Percentiles rank a stretch among this genome's conserved stretches.
Evolutionary conservation across 805 yeast species (phyloP).

Genomic region (Nakazawaea peltata): DNA sequence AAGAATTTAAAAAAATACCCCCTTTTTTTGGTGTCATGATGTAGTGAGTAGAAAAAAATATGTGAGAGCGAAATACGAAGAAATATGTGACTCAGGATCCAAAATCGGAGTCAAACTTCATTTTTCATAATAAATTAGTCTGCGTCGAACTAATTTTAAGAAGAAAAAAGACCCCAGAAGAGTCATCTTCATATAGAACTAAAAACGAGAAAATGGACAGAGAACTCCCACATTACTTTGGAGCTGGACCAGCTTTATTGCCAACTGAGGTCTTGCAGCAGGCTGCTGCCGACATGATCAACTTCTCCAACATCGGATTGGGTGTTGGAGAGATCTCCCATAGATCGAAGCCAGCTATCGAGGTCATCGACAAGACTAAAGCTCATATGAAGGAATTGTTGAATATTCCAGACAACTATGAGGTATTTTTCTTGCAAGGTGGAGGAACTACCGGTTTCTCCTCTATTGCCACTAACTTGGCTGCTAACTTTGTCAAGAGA

Average conservation of each 20-base stretch:
- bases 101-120: too few relatives aligned
- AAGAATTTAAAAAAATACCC: too few relatives aligned
- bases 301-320: slow-evolving; percentile 61
- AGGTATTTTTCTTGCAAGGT: slow-evolving; percentile 92
- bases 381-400: slow-evolving; percentile 54
- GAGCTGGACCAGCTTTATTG: slow-evolving; percentile 97
- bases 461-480: slow-evolving; percentile 72
- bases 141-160: too few relatives aligned
- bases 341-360: slow-evolving; percentile 76
- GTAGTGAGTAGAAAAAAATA: too few relatives aligned
- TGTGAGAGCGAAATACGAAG: too few relatives aligned
- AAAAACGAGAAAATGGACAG: slow-evolving; percentile 31
- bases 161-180: too few relatives aligned
- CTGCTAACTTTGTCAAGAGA: slow-evolving; percentile 58
- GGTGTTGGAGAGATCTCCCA: slow-evolving; percentile 97
- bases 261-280: slow-evolving; percentile 80
- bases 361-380: slow-evolving; percentile 73
- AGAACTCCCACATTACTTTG: slow-evolving; percentile 76
- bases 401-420: slow-evolving; percentile 84
- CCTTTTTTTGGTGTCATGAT: too few relatives aligned
- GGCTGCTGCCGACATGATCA: slow-evolving; percentile 78
- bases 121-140: too few relatives aligned
- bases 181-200: too few relatives aligned
- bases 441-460: slow-evolving; percentile 98
- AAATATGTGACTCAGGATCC: too few relatives aligned